A percentile compares a stretch with the other conserved stretches of the same genome.
Evolutionary conservation across 495 filamentous ascomycete genomes (phyloP).

Genomic region (Tuber melanosporum): DNA sequence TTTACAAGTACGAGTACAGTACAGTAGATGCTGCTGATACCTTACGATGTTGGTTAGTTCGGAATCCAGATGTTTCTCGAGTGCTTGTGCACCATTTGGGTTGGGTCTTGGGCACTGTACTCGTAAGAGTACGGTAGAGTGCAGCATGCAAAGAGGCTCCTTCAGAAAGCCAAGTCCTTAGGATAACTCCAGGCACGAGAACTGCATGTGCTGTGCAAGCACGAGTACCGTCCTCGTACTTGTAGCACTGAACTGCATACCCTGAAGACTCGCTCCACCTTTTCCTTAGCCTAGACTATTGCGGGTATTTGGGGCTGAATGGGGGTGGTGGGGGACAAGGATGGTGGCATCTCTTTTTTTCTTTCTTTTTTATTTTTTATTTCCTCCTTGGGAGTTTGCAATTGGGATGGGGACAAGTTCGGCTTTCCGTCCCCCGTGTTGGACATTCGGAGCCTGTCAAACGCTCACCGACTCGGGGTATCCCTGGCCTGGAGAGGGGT

Average conservation of each 20-base stretch:
- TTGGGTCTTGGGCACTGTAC: neutral
- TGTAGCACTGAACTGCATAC: neutral
- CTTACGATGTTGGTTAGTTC: neutral
- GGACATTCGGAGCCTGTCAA: neutral
- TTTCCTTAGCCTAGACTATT: neutral
- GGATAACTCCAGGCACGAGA: neutral
- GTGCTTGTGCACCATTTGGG: neutral
- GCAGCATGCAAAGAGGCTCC: neutral
- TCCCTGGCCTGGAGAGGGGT: neutral
- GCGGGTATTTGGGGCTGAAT: neutral
- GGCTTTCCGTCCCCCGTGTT: neutral
- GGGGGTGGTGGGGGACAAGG: neutral
- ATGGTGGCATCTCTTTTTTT: neutral
- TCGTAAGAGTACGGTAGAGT: neutral
- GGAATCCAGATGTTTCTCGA: neutral
- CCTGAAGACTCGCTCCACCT: neutral
- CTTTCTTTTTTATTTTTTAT: neutral
- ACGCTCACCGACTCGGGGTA: neutral
- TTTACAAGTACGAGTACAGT: neutral
- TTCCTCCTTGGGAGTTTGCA: neutral
- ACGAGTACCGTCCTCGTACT: too few species aligned
- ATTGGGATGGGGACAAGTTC: neutral
- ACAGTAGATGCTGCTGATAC: neutral
- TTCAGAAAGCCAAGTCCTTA: neutral
- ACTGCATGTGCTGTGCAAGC: neutral